A percentile compares a stretch with the other conserved stretches of the same genome.
Conservation (phyloP, 202 grass and related monocot genomes). For the Cymbopogon flexuosus region DNA sequence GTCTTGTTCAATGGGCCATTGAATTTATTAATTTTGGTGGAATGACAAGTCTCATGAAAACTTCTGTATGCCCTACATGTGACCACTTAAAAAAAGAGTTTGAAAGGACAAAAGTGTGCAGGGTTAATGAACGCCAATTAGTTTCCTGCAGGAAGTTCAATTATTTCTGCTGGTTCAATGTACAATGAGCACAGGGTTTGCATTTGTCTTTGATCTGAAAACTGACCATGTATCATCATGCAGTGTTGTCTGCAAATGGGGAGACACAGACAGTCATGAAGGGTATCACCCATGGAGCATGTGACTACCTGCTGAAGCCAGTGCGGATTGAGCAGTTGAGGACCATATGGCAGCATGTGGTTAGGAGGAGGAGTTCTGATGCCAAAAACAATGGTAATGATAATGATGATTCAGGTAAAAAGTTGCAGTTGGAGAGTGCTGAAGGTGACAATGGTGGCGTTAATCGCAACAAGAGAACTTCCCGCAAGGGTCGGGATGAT, state of each 20-base stretch:
- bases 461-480: slow-evolving; percentile 45
- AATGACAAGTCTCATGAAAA: not conserved
- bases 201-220: slow-evolving; percentile 11
- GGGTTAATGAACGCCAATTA: slow-evolving; percentile 10
- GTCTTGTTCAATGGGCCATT: not conserved
- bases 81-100: not conserved
- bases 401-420: slow-evolving; percentile 45
- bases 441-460: slow-evolving; percentile 45
- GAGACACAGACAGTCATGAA: slow-evolving; percentile 86
- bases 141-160: slow-evolving; percentile 14
- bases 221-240: slow-evolving; percentile 27
- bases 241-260: slow-evolving; percentile 91
- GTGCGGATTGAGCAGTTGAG: slow-evolving; percentile 80
- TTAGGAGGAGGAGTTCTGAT: slow-evolving; percentile 51
- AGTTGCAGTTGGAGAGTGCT: slow-evolving; percentile 18
- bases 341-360: slow-evolving; percentile 90
- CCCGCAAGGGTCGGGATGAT: slow-evolving; percentile 62
- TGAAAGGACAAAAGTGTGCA: slow-evolving; percentile 3
- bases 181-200: not conserved
- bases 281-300: slow-evolving; percentile 85
- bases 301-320: slow-evolving; percentile 93
- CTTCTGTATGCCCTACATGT: not conserved
- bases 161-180: not conserved
- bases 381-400: slow-evolving; percentile 36
- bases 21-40: slow-evolving; percentile 1